phyloP scores from a whole-genome alignment of 116 monocot genomes.

The Zostera marina region DNA sequence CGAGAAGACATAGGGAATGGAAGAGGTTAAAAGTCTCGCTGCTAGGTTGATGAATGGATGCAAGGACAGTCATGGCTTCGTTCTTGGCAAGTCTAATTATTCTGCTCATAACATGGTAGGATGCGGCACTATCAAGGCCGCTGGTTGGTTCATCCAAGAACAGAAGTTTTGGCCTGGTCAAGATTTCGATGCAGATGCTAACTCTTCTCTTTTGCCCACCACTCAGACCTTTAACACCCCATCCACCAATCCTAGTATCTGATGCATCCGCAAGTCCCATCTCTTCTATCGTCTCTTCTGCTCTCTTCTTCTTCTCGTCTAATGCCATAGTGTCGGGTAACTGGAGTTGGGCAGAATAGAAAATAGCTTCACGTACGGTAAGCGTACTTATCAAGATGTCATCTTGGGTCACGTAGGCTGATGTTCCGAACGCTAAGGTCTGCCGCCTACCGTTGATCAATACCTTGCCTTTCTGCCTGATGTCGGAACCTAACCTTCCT shows the following conservation, averaged over 20 bases:
- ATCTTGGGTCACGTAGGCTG: slow-evolving; percentile 26
- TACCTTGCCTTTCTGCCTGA: slow-evolving; percentile 14
- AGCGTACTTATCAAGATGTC: slow-evolving; percentile 20
- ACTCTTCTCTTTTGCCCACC: slow-evolving; percentile 26
- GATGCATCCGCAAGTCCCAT: slow-evolving; percentile 19
- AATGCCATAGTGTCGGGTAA: slow-evolving; percentile 12
- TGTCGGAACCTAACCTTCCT: slow-evolving; percentile 15
- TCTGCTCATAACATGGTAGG: slow-evolving; percentile 15
- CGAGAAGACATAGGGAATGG: slow-evolving; percentile 14
- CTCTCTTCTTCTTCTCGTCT: slow-evolving; percentile 13
- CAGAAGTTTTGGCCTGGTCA: slow-evolving; percentile 17
- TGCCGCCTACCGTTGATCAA: slow-evolving; percentile 27
- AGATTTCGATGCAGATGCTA: slow-evolving; percentile 24
- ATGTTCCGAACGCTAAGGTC: slow-evolving; percentile 26
- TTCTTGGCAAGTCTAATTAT: slow-evolving; percentile 8
- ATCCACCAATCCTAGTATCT: slow-evolving; percentile 21
- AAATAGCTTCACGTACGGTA: slow-evolving; percentile 17
- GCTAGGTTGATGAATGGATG: slow-evolving; percentile 20
- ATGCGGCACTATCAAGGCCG: slow-evolving; percentile 29
- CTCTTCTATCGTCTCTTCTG: slow-evolving; percentile 15
- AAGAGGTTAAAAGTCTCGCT: slow-evolving; percentile 18
- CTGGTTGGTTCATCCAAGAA: slow-evolving; percentile 30
- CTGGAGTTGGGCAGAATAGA: slow-evolving; percentile 29
- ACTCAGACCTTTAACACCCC: slow-evolving; percentile 10
- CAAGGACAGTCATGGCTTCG: slow-evolving; percentile 14